Evolutionary conservation across 176 grass and related monocot genomes (phyloP), one percentile per base, ranked within the genome.

Genomic region (Hordeum marinum): DNA sequence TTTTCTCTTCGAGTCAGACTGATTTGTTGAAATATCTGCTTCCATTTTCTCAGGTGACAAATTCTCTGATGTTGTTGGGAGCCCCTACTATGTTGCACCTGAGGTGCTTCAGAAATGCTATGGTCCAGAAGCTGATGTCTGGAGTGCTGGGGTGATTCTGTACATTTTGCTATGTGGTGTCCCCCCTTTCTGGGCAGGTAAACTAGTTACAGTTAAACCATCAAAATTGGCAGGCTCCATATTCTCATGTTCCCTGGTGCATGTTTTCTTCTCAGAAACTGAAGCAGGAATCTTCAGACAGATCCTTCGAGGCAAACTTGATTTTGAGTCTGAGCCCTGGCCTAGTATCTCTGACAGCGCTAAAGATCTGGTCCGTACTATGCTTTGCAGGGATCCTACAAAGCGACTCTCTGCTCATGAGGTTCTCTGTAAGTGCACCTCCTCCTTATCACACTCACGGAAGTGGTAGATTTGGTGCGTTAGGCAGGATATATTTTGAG

Each of bases 91-190:
- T 84, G 97, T 99, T 42, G 97, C 97, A 52, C 97, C 97, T 64
- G 97, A 99, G 75, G 94, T 99, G 36, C 89, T 99, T 82, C 90
- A 88, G 77, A 99, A 99, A 87, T 96, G 82, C 52, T 99, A 99
- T 86, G 97, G 97, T 84, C 94, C 90, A 37, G 97, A 99, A 95
- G 89, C 97, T 82, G 97, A 99, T 94, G 97, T 99, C 17, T 99
- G 97, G 97, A 99, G 97, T 7, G 97, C 97, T 70, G 97, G 97
- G 61, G 88, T 99, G 66, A 99, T 99, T 83, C 84, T 96, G 58
- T 99, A 99, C 78, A 99, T 99, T 90, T 91, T 99, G 83, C 87
- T 99, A 78, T 96, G 97, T 64, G 97, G 97, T 48, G 97, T 99
- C 29, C 97, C 97, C 25, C 97, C 94, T 80, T 99, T 99, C 84